A percentile compares a stretch with the other conserved stretches of the same genome.
Conservation (phyloP, 768 basidiomycete species). For the Porphyrellus cyaneotinctus region DNA sequence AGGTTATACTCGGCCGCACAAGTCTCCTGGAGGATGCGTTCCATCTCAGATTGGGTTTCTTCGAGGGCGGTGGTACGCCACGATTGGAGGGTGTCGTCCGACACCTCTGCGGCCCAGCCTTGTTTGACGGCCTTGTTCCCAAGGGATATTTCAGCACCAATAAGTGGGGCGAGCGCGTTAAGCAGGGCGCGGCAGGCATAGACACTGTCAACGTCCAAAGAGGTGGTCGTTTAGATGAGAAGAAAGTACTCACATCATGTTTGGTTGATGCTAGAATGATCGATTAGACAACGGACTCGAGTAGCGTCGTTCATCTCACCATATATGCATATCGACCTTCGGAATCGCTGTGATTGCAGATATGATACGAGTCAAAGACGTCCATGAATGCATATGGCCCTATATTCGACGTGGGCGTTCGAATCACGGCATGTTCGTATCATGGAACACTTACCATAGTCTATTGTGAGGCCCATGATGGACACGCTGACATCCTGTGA, state of each 20-base stretch:
- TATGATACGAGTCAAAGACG: slow-evolving; percentile 75
- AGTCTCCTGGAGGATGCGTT: slow-evolving; percentile 53
- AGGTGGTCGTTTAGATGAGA: neutral
- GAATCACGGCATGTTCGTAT: neutral
- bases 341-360: slow-evolving; percentile 88
- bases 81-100: slow-evolving; percentile 50
- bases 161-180: slow-evolving; percentile 75
- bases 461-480: slow-evolving; percentile 70
- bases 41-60: slow-evolving; percentile 54
- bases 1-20: slow-evolving; percentile 61
- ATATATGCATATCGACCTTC: slow-evolving; percentile 74
- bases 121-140: slow-evolving; percentile 43
- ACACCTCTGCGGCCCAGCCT: slow-evolving; percentile 62
- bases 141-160: slow-evolving; percentile 71
- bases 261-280: slow-evolving; percentile 57
- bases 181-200: slow-evolving; percentile 79
- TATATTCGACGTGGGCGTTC: slow-evolving; percentile 22
- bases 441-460: slow-evolving; percentile 49
- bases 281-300: slow-evolving; percentile 1
- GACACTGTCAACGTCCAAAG: slow-evolving; percentile 40
- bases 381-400: slow-evolving; percentile 97
- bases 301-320: slow-evolving; percentile 25
- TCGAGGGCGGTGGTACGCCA: slow-evolving; percentile 61
- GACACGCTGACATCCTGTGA: slow-evolving; percentile 51
- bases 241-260: slow-evolving; percentile 59